Evolutionary conservation across 2,329 filamentous ascomycete genomes (phyloP), one percentile per base, ranked within the genome.

Genomic region (Endocalyx cinctus): DNA sequence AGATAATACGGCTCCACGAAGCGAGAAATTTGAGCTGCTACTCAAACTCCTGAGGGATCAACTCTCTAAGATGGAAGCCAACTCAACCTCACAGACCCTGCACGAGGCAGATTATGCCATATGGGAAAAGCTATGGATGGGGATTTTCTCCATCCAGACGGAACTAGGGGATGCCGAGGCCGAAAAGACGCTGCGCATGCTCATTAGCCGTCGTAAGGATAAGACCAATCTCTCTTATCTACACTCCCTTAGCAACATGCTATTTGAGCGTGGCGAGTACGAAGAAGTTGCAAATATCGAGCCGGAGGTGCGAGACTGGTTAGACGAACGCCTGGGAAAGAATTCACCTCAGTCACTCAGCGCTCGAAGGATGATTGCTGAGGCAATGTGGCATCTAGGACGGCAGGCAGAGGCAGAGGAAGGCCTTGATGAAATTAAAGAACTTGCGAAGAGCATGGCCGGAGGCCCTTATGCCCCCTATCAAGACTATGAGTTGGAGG

Each of bases 391-490:
- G 37, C 33, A 37, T 5, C 35, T 39, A 35, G 37, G 41, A 12
- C 14, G 35, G 17, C 23, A 29, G 5, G 27, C 18, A 13, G 29
- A 42, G 15, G 34, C 43, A 4, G 26, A 39, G 15, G 26, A 14
- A 10, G 10, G 35, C 13, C 16, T 44, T 7, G 18, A 27, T 13
- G 32, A 41, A 12, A 27, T 36, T 17, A 31, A 31, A 5, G 11
- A 17, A 6, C 32, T 41, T 19, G 22, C 39, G 2, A 27, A 26
- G n/a, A 27, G 19, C 10, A 30, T 35, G 29, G 30, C 35, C 5
- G 20, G 15, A 12, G 38, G 41, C n/a, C 34, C 25, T 20, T 42
- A 30, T 22, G 33, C 31, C 3, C 33, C 37, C 5, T 44, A 44
- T 20, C 35, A 39, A 34, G 38, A 42, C 4, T 30, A 39, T 27